Evolutionary conservation across 805 yeast species (phyloP).

Genomic region (Ogataea paradorogensis): DNA sequence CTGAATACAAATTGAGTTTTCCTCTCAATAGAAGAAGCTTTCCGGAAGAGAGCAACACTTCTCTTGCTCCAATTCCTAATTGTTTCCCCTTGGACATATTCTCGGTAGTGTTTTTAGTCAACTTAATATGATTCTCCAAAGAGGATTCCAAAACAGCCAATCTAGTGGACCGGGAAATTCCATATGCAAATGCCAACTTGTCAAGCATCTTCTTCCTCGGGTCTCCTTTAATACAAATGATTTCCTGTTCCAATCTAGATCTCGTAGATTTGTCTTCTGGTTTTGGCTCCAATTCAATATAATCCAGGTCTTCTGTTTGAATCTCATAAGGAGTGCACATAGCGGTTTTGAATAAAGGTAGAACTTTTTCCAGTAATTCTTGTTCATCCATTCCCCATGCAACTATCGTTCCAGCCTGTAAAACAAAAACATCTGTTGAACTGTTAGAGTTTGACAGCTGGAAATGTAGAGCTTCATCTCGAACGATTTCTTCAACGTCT

Average conservation of each 20-base stretch:
- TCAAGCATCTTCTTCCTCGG: slow-evolving; percentile 57
- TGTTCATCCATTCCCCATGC: slow-evolving; percentile 78
- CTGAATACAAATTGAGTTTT: slow-evolving; percentile 79
- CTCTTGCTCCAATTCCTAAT: slow-evolving; percentile 52
- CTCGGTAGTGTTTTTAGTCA: slow-evolving; percentile 64
- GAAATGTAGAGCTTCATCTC: slow-evolving; percentile 63
- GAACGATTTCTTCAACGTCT: slow-evolving; percentile 31
- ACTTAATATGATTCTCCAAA: slow-evolving; percentile 62
- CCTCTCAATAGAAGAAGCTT: slow-evolving; percentile 74
- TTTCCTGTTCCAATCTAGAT: slow-evolving; percentile 55
- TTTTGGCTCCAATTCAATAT: slow-evolving; percentile 32
- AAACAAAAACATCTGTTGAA: slow-evolving; percentile 55
- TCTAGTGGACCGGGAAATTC: slow-evolving; percentile 82
- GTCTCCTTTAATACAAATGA: slow-evolving; percentile 59
- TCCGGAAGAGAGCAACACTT: slow-evolving; percentile 70
- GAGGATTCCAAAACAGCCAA: slow-evolving; percentile 74
- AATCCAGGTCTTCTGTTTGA: slow-evolving; percentile 90
- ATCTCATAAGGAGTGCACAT: slow-evolving; percentile 45
- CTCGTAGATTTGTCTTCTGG: slow-evolving; percentile 35
- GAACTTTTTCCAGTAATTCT: slow-evolving; percentile 41
- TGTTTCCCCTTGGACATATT: slow-evolving; percentile 59
- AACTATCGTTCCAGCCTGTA: slow-evolving; percentile 76
- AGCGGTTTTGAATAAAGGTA: slow-evolving; percentile 52
- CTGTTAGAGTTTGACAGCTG: slow-evolving; percentile 30
- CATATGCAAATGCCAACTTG: slow-evolving; percentile 86